Evolutionary conservation across 371 early-diverging fungal species (phyloP).

Genomic region (Syncephalastrum monosporum): DNA sequence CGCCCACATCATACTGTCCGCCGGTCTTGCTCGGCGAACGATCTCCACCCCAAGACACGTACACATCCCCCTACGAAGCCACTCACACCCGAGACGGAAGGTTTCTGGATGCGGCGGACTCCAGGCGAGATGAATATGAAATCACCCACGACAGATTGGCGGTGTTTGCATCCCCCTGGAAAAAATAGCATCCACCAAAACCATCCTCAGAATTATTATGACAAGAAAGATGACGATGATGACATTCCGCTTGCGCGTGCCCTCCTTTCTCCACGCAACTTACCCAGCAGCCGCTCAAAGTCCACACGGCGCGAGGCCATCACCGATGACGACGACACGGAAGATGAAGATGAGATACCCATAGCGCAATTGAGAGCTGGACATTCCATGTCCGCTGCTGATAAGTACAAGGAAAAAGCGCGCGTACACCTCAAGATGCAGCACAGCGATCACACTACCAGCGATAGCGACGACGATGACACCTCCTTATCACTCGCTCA

Average conservation of each 20-base stretch:
- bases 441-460: too few relatives aligned
- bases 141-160: too few relatives aligned
- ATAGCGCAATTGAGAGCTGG: slow-evolving; percentile 1
- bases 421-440: slow-evolving; percentile 5
- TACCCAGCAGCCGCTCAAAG: background rate
- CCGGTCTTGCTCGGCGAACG: background rate
- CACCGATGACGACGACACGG: slow-evolving; percentile 2
- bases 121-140: too few relatives aligned
- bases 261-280: slow-evolving; percentile 1
- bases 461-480: slow-evolving; percentile 1
- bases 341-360: slow-evolving; percentile 4
- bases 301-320: background rate
- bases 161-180: background rate
- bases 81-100: background rate
- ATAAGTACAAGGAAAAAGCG: slow-evolving; percentile 8
- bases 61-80: background rate
- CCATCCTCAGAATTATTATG: background rate
- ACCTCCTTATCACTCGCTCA: slow-evolving; percentile 7
- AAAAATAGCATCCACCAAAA: background rate
- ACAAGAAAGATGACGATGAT: slow-evolving; percentile 9
- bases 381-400: slow-evolving; percentile 7
- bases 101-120: too few relatives aligned
- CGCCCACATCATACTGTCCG: background rate
- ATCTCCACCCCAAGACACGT: background rate
- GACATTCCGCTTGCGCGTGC: slow-evolving; percentile 7